Conservation (phyloP, 2,329 filamentous ascomycete species). For the Purpureocillium takamizusanense region DNA sequence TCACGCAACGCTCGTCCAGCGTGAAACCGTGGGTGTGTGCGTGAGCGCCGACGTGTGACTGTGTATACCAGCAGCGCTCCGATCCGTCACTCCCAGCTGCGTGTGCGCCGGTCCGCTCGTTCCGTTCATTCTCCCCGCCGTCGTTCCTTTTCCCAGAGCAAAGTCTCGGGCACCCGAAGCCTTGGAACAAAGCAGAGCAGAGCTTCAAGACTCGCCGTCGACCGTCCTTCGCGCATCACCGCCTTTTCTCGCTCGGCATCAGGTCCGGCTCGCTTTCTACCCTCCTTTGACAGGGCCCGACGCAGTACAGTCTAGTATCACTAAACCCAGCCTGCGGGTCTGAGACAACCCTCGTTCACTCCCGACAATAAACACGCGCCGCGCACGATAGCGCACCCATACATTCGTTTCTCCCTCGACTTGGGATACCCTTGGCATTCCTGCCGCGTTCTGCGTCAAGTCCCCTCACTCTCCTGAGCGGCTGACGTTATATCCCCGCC, state of each 20-base stretch:
- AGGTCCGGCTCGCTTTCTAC: conserved; percentile 13
- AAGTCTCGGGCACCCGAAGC: no score
- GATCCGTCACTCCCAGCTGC: not conserved
- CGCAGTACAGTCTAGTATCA: no score
- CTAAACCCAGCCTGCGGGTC: not conserved
- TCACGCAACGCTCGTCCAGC: not conserved
- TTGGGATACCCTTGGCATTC: conserved; percentile 16
- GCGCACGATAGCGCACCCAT: conserved; percentile 12
- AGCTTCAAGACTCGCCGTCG: not conserved
- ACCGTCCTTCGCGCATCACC: no score
- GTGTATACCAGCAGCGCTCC: conserved; percentile 3
- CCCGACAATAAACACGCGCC: conserved; percentile 9
- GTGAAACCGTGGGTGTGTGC: not conserved
- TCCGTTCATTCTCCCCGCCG: conserved; percentile 8
- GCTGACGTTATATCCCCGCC: not conserved
- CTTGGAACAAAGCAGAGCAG: no score
- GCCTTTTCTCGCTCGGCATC: conserved; percentile 12
- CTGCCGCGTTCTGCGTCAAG: conserved; percentile 8
- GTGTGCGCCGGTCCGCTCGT: conserved; percentile 5
- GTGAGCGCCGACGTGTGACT: conserved; percentile 1
- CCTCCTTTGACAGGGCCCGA: conserved; percentile 1
- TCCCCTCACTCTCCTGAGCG: not conserved
- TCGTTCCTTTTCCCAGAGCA: no score
- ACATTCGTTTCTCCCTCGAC: conserved; percentile 17
- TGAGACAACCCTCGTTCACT: conserved; percentile 7